Conservation (phyloP, 768 basidiomycete genomes). For the Leccinum pellstonianum region DNA sequence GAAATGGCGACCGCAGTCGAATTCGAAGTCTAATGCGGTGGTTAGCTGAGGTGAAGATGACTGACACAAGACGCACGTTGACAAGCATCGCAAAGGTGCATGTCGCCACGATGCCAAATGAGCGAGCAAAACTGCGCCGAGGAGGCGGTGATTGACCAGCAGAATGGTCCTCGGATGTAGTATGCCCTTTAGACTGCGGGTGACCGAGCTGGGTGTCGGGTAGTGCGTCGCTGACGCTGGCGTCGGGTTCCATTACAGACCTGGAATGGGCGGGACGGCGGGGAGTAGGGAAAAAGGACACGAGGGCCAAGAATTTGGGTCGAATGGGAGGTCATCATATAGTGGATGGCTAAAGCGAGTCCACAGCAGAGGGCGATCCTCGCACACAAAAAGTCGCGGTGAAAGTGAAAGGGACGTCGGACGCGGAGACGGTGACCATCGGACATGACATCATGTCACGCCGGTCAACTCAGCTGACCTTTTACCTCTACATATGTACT, state of each 20-base stretch:
- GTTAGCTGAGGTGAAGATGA: conserved; percentile 4
- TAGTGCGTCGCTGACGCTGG: conserved; percentile 11
- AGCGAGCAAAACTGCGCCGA: conserved; percentile 26
- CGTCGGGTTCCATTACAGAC: conserved; percentile 8
- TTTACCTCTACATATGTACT: too few species aligned
- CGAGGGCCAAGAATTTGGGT: background rate
- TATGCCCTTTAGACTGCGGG: conserved; percentile 34
- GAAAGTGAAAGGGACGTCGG: too few species aligned
- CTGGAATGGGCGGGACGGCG: background rate
- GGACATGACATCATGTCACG: too few species aligned
- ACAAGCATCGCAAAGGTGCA: conserved; percentile 42
- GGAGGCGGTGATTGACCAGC: background rate
- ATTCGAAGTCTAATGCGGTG: conserved; percentile 28
- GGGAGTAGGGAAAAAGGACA: too few species aligned
- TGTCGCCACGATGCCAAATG: conserved; percentile 34
- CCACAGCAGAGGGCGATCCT: too few species aligned
- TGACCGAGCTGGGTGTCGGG: conserved; percentile 13
- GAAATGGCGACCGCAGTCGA: conserved; percentile 49
- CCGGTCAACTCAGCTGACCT: too few species aligned
- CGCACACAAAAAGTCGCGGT: too few species aligned
- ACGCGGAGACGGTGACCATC: too few species aligned
- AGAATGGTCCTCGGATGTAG: conserved; percentile 1
- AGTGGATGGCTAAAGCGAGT: too few species aligned
- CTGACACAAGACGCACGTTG: conserved; percentile 27
- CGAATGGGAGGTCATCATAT: too few species aligned